A percentile compares a stretch with the other conserved stretches of the same genome.
Evolutionary conservation across 305 asterid genomes (phyloP).

Genomic region (Plantago rigida): DNA sequence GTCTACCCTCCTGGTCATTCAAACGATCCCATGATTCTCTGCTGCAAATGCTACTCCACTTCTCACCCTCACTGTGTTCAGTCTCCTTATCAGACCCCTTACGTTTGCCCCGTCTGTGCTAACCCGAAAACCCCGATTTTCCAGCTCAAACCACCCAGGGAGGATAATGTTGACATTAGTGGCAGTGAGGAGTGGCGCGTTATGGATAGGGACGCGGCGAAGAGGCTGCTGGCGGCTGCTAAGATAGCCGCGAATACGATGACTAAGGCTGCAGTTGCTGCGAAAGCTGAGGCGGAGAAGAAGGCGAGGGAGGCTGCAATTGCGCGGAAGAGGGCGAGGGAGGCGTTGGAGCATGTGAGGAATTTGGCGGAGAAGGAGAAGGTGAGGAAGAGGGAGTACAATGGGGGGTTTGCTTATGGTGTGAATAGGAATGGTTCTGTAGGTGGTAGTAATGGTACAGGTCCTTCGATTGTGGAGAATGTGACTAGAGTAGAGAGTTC

Average conservation of each 20-base stretch:
- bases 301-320: constrained; percentile 60
- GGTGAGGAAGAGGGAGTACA: constrained; percentile 36
- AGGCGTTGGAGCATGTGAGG: constrained; percentile 54
- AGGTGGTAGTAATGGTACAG: constrained; percentile 22
- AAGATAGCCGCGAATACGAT: constrained; percentile 47
- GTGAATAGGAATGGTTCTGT: constrained; percentile 25
- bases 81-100: constrained; percentile 34
- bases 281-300: constrained; percentile 60
- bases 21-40: constrained; percentile 39
- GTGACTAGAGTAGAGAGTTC: constrained; percentile 17
- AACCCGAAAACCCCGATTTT: constrained; percentile 45
- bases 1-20: constrained; percentile 49
- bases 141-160: constrained; percentile 29
- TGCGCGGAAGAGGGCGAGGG: constrained; percentile 65
- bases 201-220: constrained; percentile 53
- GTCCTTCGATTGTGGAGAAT: constrained; percentile 14
- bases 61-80: constrained; percentile 57
- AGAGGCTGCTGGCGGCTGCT: constrained; percentile 61
- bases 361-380: constrained; percentile 47
- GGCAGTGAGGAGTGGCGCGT: constrained; percentile 33
- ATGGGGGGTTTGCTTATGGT: constrained; percentile 17
- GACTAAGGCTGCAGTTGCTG: constrained; percentile 51
- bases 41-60: constrained; percentile 61
- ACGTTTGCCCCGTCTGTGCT: constrained; percentile 64
- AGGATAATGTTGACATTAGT: constrained; percentile 16